Conservation (phyloP, 441 rosid genomes). For the Macaranga tanarius region DNA sequence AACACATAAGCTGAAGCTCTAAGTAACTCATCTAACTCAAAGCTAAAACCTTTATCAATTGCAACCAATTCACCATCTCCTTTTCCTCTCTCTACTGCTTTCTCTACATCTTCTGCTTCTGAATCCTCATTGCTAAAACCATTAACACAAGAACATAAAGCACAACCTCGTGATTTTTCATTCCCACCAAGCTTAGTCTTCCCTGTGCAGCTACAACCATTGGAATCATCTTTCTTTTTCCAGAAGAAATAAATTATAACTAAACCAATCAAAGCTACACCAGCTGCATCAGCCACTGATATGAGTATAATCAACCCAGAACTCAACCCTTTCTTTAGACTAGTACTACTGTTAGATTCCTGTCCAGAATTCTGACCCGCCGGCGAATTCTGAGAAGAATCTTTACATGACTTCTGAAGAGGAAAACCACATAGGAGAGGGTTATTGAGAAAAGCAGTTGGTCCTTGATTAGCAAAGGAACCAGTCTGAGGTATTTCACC, state of each 20-base stretch:
- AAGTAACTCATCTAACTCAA: constrained; percentile 83
- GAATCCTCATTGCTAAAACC: constrained; percentile 51
- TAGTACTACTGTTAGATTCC: constrained; percentile 21
- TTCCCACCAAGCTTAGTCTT: constrained; percentile 59
- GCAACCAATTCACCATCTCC: constrained; percentile 86
- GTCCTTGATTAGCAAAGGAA: constrained; percentile 90
- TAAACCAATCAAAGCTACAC: constrained; percentile 72
- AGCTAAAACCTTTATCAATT: constrained; percentile 76
- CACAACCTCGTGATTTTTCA: constrained; percentile 34
- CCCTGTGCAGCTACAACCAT: constrained; percentile 81
- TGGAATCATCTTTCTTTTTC: constrained; percentile 70
- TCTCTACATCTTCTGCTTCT: constrained; percentile 55
- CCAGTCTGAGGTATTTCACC: constrained; percentile 94
- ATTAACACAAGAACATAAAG: constrained; percentile 29
- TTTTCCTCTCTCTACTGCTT: constrained; percentile 24
- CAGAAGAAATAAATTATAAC: constrained; percentile 71
- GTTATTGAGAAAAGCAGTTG: constrained; percentile 82
- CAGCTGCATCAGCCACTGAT: constrained; percentile 74
- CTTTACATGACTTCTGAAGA: constrained; percentile 70
- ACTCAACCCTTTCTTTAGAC: constrained; percentile 44
- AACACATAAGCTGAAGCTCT: constrained; percentile 94
- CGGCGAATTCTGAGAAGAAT: constrained; percentile 28
- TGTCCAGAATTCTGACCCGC: constrained; percentile 36
- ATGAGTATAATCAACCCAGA: constrained; percentile 68
- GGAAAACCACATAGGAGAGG: constrained; percentile 87